These are phyloP conservation scores for Cronartium quercuum DNA, from an alignment of 1,284 basidiomycete species.

Conservation along the genomic window DNA sequence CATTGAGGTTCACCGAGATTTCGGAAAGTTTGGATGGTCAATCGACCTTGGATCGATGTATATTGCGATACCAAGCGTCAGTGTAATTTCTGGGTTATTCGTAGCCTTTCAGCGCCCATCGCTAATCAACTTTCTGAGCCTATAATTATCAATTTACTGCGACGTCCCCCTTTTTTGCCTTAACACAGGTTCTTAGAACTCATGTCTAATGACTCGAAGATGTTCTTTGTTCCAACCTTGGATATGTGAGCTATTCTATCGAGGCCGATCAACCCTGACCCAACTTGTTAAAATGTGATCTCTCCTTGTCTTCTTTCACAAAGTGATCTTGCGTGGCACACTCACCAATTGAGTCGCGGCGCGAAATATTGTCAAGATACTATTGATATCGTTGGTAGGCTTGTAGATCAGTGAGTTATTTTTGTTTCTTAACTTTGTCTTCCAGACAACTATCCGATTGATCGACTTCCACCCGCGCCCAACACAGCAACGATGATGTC, in stretches of 20 bases:
- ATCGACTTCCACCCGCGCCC: background rate
- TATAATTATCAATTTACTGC: background rate
- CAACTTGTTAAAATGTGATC: background rate
- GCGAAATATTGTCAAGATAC: conserved; percentile 46
- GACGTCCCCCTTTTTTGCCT: background rate
- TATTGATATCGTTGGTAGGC: conserved; percentile 39
- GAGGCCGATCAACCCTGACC: background rate
- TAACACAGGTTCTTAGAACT: conserved; percentile 1
- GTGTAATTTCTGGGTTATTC: background rate
- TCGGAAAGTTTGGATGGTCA: background rate
- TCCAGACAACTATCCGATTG: too few relatives aligned
- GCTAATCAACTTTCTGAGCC: background rate
- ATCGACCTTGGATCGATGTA: background rate
- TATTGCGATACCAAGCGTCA: background rate
- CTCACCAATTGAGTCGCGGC: conserved; percentile 48
- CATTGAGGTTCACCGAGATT: background rate
- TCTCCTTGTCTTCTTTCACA: conserved; percentile 25
- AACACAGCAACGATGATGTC: conserved; percentile 4
- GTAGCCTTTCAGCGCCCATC: too few relatives aligned
- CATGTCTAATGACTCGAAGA: background rate
- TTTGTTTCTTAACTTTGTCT: background rate
- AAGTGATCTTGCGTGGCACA: conserved; percentile 50
- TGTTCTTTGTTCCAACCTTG: conserved; percentile 6
- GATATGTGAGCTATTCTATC: background rate
- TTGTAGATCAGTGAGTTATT: conserved; percentile 43